Evolutionary conservation across 352 stramenopile genomes (phyloP), one percentile per base, ranked within the genome.

Genomic region (Pythium dissimile): DNA sequence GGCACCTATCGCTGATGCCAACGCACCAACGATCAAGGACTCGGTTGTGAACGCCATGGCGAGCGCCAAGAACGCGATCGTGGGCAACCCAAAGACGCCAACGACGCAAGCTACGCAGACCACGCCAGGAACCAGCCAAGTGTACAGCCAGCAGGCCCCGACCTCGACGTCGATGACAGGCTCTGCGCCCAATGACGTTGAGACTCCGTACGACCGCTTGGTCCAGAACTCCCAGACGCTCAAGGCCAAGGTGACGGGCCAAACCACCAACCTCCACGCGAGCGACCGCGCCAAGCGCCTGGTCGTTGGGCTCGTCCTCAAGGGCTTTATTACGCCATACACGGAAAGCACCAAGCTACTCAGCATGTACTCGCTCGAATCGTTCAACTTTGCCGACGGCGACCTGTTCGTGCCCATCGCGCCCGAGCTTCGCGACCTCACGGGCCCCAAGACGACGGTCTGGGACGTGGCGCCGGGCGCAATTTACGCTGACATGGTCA

Each of bases 361-460:
- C 8, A 24, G 20, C 6, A 32, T 18, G 47, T 73, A 54, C n/a
- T n/a, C n/a, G n/a, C n/a, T n/a, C n/a, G n/a, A n/a, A n/a, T 59
- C 72, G 59, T 73, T 72, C 24, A 44, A 71, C 37, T 75, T 64
- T 21, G 54, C 44, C 24, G 75, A 85, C 59, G 72, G 28, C 30
- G 75, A 85, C 47, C 63, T 85, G 34, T 71, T 80, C 37, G 63
- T 85, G 1, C 72, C 75, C 15, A 20, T 85, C 9, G 39, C 63
- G 0, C 62, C 64, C 16, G 61, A 66, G 9, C 59, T 82, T 38
- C 64, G 71, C 8, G 66, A 73, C 24, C 62, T 59, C 11, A 72
- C 71, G 13, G 31, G 27, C 44, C 62, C 75, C 30, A 75, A 59
- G 26, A 37, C 51, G 64, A 71, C 37, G 62, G 59, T 67, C 42